Base-by-base conservation (phyloP, 352 stramenopile genomes). In the Phytopythium helicoides region DNA sequence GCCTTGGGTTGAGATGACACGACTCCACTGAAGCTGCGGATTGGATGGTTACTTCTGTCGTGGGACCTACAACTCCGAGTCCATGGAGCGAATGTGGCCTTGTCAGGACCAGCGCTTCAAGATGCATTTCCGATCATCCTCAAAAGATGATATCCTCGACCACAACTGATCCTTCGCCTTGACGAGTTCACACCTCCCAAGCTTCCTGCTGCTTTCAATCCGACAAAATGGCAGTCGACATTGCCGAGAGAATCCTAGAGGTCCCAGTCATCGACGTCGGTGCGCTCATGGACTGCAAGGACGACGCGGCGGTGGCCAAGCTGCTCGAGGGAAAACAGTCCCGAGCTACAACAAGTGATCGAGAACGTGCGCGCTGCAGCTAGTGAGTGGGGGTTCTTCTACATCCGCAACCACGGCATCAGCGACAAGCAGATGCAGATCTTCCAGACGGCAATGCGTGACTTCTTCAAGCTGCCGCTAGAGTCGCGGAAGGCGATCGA, bases 211-310 rank as follows among this genome's bases (percentile, higher is more conserved):
- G n/a, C n/a, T n/a, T n/a, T n/a, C n/a, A n/a, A n/a, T n/a, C n/a
- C n/a, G n/a, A n/a, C n/a, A n/a, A n/a, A n/a, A 33, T 33, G 28
- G 28, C 28, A 33, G 28, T 33, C 9, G 28, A 33, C 9, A 33
- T 33, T 33, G 28, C 28, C 5, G 28, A 33, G 28, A 5, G 28
- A 5, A 33, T 33, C 28, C 28, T 33, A 10, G 28, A 67, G 59
- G 76, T 87, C 37, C 73, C 68, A 0, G 62, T 73, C 31, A 50
- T 87, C 38, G 68, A 84, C 52, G 76, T 87, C 25, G 68, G 49
- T 26, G 59, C 63, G 34, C 54, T 86, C 47, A 81, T 80, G 53
- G 57, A 56, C 37, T 66, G 60, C 47, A 25, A 54, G 22, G 65
- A 40, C 19, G 71, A 82, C 49, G 56, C 46, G 0, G 48, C 74